Conservation (phyloP, 306 rosid species). For the Cajanus cajan region DNA sequence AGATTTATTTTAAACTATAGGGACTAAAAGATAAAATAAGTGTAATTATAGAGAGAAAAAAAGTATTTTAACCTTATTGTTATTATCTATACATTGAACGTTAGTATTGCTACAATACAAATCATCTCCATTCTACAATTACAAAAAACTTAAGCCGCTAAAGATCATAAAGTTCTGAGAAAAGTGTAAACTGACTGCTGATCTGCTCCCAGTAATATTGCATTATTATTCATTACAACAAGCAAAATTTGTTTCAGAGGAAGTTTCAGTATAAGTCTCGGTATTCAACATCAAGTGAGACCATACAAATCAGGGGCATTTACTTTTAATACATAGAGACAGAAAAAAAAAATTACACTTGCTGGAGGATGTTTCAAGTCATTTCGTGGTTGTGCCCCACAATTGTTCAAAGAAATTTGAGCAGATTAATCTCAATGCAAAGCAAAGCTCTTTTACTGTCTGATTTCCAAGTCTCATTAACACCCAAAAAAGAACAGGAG, state of each 20-base stretch:
- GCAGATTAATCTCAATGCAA: neutral
- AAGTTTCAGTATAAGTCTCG: neutral
- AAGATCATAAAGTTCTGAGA: neutral
- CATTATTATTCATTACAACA: neutral
- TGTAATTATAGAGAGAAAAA: too few species aligned
- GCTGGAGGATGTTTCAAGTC: neutral
- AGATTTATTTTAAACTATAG: too few species aligned
- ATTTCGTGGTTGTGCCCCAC: neutral
- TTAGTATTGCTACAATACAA: neutral
- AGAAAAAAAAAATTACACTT: neutral
- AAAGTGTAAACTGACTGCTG: constrained; percentile 7
- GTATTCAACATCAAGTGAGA: neutral
- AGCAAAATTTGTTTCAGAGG: constrained; percentile 2
- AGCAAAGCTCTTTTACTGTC: neutral
- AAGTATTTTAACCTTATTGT: too few species aligned
- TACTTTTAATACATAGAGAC: neutral
- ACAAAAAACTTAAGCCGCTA: neutral
- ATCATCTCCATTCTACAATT: neutral
- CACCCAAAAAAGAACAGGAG: neutral
- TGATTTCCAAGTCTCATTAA: neutral
- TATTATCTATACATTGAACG: neutral
- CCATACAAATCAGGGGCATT: neutral
- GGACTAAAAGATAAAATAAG: too few species aligned
- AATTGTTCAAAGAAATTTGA: neutral
- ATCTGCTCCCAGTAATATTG: neutral